Evolutionary conservation across 1,284 basidiomycete genomes (phyloP).

Genomic region (Sanghuangporus baumii): DNA sequence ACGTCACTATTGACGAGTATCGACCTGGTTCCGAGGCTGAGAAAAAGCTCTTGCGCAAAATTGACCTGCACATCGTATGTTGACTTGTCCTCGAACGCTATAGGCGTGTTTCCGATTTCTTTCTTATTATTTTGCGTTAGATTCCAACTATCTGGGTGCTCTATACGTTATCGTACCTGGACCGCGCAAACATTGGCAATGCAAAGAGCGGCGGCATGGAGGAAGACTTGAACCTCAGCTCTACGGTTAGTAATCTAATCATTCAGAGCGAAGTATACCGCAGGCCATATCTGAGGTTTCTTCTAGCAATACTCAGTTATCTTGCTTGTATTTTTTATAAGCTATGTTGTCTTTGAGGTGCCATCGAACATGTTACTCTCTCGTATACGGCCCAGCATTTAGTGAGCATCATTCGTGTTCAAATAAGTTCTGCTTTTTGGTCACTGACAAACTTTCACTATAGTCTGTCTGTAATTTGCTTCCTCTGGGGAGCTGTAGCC

Average conservation of each 20-base stretch:
- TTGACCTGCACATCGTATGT: constrained; percentile 58
- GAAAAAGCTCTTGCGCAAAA: constrained; percentile 55
- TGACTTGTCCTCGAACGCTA: constrained; percentile 37
- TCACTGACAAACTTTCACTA: not conserved
- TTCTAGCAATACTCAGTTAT: constrained; percentile 19
- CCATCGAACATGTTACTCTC: constrained; percentile 13
- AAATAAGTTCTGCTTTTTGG: not conserved
- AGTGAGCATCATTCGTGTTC: not conserved
- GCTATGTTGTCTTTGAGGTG: constrained; percentile 11
- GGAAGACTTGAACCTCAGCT: constrained; percentile 1
- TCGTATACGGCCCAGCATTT: constrained; percentile 4
- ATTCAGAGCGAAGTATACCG: not conserved
- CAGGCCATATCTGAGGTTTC: not conserved
- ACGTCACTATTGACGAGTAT: not conserved
- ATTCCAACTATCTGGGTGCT: constrained; percentile 27
- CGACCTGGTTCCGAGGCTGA: constrained; percentile 28
- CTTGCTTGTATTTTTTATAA: constrained; percentile 17
- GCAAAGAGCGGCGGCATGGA: constrained; percentile 33
- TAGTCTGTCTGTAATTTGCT: constrained; percentile 20
- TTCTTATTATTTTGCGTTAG: not conserved
- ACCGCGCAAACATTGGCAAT: constrained; percentile 80
- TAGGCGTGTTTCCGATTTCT: constrained; percentile 31
- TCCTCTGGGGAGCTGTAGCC: constrained; percentile 22
- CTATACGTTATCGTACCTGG: constrained; percentile 69
- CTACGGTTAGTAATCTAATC: not conserved